phyloP scores from a whole-genome alignment of 768 basidiomycete species.

The Russula griseocarnosa region DNA sequence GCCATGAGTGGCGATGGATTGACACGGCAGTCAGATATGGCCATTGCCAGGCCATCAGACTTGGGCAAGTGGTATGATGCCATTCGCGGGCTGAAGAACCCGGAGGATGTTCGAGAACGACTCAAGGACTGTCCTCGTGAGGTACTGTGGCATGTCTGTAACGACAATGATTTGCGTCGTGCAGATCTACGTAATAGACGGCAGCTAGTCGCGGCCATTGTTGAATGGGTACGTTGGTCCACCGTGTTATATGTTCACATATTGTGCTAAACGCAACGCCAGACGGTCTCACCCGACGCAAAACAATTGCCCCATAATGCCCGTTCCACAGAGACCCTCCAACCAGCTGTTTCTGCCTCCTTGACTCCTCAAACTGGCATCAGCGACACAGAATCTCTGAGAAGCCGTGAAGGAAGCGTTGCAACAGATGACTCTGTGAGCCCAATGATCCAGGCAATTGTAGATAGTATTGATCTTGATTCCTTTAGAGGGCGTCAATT shows the following conservation, averaged over 20 bases:
- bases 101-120: not conserved
- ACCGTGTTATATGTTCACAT: not conserved
- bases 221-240: slow-evolving; percentile 19
- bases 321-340: not conserved
- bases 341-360: not conserved
- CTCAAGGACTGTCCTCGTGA: slow-evolving; percentile 1
- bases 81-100: not conserved
- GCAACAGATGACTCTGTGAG: not conserved
- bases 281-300: not conserved
- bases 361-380: not conserved
- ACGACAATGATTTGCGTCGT: slow-evolving; percentile 11
- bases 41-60: not conserved
- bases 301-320: not conserved
- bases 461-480: not conserved
- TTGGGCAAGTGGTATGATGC: slow-evolving; percentile 7
- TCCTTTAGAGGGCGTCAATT: not conserved
- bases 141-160: slow-evolving; percentile 23
- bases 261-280: not conserved
- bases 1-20: slow-evolving; percentile 29
- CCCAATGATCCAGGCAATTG: not conserved
- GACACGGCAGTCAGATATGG: not conserved
- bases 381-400: not conserved
- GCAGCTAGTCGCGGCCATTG: slow-evolving; percentile 9
- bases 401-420: not conserved
- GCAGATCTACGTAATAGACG: slow-evolving; percentile 4